These are phyloP conservation scores for Fomitopsis serialis DNA, from an alignment of 768 basidiomycete genomes.

Conservation along the genomic window DNA sequence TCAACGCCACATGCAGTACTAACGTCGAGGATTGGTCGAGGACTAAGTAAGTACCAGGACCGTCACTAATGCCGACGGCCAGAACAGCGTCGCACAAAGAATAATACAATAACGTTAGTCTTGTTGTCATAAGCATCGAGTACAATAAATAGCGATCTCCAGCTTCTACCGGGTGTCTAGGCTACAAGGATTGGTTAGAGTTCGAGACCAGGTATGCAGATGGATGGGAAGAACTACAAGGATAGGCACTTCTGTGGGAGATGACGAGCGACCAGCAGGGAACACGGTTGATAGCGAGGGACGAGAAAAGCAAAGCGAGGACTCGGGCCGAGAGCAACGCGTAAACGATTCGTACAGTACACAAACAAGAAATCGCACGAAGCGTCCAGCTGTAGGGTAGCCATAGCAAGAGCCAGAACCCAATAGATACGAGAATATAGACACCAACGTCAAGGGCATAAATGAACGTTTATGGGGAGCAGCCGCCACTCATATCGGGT, in stretches of 20 bases:
- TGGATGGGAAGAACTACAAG: background rate
- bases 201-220: background rate
- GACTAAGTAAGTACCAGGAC: too few relatives aligned
- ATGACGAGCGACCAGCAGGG: too few relatives aligned
- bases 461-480: background rate
- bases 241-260: background rate
- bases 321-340: slow-evolving; percentile 1
- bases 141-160: slow-evolving; percentile 18
- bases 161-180: slow-evolving; percentile 18
- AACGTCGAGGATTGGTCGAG: too few relatives aligned
- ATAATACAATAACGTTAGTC: background rate
- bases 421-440: background rate
- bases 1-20: too few relatives aligned
- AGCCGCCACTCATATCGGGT: background rate
- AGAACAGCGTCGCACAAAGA: background rate
- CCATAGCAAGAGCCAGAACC: background rate
- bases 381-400: slow-evolving; percentile 3
- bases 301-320: background rate
- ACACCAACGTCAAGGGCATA: background rate
- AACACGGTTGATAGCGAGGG: background rate
- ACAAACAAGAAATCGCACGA: background rate
- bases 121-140: slow-evolving; percentile 1
- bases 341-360: background rate
- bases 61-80: background rate
- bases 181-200: slow-evolving; percentile 13